Base-by-base conservation (phyloP, 225 moss, liverwort and hornwort genomes). In the Neckera pumila region DNA sequence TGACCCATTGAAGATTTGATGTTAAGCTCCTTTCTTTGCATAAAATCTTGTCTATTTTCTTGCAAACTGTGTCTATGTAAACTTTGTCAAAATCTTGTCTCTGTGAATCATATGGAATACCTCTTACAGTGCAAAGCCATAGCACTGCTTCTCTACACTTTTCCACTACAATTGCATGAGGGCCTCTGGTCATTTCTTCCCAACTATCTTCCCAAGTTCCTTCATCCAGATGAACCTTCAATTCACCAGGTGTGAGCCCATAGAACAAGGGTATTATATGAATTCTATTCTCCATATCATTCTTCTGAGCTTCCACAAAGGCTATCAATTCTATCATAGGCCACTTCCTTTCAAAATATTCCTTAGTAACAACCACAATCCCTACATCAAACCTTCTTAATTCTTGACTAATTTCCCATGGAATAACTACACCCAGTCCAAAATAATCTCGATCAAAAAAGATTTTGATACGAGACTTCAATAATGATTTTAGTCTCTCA, bases 151-250 rank as follows among this genome's bases (percentile, higher is more conserved):
- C 19, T 84, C 38, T 56, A 42, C 40, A 57, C 30, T 40, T 40
- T 27, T 40, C 40, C 42, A 30, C 20, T 2, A 4, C 2, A 40
- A 84, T 69, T 28, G 40, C 9, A 34, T 56, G 30, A 84, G 0
- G 1, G 4, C 84, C 70, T 6, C 0, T 14, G 1, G 27, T 2
- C 84, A 84, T 84, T 33, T 43, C 8, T 2, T 16, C 0, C 84
- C 84, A 84, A 70, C 1, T 14, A 31, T 2, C 21, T 58, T 73
- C 45, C 84, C 73, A 73, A 72, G 15, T 17, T 67, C 10, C 3
- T 2, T 3, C 1, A 14, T 3, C 0, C 0, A 84, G 3, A 73
- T 17, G 10, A 21, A 0, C 0, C 8, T 2, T 12, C 2, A 84
- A 6, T 3, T 26, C 10, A 0, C 4, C 1, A 58, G 17, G 59